Percentiles rank a stretch among this genome's conserved stretches.
These are phyloP conservation scores for Podaxis pistillaris DNA, from an alignment of 768 basidiomycete genomes.

Conservation along the genomic window DNA sequence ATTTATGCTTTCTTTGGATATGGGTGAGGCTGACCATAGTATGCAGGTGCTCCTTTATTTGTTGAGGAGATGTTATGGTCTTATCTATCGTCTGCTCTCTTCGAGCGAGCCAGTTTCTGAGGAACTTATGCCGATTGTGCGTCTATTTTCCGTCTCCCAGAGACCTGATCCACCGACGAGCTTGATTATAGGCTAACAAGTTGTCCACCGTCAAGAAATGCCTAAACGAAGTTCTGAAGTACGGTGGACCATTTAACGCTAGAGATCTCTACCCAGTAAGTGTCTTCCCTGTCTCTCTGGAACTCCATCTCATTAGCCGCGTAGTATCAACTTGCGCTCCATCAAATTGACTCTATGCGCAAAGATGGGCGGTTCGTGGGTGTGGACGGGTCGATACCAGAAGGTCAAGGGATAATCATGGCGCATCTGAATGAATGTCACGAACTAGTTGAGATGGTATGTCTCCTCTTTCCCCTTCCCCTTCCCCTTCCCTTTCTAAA, in stretches of 20 bases:
- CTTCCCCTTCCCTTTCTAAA: neutral
- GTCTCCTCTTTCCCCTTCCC: conserved; percentile 17
- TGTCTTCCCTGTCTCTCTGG: conserved; percentile 16
- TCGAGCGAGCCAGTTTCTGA: conserved; percentile 97
- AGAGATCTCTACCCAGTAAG: conserved; percentile 91
- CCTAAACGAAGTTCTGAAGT: conserved; percentile 92
- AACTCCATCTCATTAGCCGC: neutral
- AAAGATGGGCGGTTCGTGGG: conserved; percentile 94
- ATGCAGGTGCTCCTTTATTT: conserved; percentile 89
- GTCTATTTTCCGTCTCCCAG: neutral
- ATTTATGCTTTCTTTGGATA: neutral
- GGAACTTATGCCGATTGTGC: conserved; percentile 93
- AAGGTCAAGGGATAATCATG: conserved; percentile 95
- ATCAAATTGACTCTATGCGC: conserved; percentile 92
- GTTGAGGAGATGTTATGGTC: conserved; percentile 90
- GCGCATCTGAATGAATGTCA: conserved; percentile 96
- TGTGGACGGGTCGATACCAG: conserved; percentile 84
- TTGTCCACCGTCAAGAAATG: conserved; percentile 96
- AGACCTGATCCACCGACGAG: neutral
- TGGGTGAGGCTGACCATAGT: neutral
- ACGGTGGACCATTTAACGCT: conserved; percentile 89
- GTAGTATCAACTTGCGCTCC: conserved; percentile 90
- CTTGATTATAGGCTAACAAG: conserved; percentile 77
- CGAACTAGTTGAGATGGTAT: conserved; percentile 91
- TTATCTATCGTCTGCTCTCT: conserved; percentile 90